Evolutionary conservation across 2,329 filamentous ascomycete species (phyloP).

Genomic region (Cladorrhinum sp.): DNA sequence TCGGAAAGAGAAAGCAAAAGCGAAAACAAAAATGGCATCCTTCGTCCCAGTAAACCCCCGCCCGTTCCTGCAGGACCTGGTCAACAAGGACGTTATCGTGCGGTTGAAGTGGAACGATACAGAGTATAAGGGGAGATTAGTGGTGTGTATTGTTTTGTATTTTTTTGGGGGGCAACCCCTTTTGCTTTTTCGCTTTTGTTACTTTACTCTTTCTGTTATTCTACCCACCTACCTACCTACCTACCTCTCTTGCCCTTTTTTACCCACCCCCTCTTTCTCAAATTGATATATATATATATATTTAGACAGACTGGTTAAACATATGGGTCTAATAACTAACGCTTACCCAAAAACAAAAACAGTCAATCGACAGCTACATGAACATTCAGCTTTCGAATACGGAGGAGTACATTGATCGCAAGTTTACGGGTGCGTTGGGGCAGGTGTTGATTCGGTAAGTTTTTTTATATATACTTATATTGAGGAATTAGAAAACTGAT

Average conservation of each 20-base stretch:
- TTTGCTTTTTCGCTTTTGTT: neutral
- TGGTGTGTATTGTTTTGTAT: constrained; percentile 22
- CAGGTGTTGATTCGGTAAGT: constrained; percentile 84
- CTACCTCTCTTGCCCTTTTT: too few relatives aligned
- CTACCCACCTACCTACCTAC: too few relatives aligned
- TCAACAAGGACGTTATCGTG: constrained; percentile 87
- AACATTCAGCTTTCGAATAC: constrained; percentile 91
- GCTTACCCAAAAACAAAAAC: neutral
- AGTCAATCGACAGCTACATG: constrained; percentile 95
- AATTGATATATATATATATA: neutral
- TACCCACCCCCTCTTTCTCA: neutral
- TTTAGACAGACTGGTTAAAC: neutral
- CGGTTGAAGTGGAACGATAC: constrained; percentile 97
- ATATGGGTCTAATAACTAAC: neutral
- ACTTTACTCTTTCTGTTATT: neutral
- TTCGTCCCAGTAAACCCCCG: constrained; percentile 96
- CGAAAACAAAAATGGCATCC: constrained; percentile 19
- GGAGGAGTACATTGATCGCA: constrained; percentile 87
- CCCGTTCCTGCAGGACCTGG: constrained; percentile 91
- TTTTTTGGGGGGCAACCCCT: neutral
- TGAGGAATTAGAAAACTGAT: neutral
- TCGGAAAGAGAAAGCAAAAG: neutral
- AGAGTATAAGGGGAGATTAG: constrained; percentile 91
- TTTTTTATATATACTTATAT: neutral
- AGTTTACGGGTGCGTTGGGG: constrained; percentile 79